phyloP scores from a whole-genome alignment of 805 yeast genomes.

The Naumovozyma castellii region DNA sequence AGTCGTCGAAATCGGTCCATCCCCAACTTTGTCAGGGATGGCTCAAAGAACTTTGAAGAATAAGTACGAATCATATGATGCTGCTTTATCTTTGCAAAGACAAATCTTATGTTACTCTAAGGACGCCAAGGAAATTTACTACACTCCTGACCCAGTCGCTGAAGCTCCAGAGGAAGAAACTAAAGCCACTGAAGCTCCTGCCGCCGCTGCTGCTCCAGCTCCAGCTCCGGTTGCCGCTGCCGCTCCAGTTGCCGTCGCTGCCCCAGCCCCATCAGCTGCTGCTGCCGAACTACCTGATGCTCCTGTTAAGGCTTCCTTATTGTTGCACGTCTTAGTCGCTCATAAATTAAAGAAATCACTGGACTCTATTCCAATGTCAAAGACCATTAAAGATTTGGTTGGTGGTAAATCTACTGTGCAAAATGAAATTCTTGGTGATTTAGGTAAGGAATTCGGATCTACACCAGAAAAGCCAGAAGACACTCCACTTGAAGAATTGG shows the following conservation, averaged over 20 bases:
- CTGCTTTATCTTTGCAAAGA: constrained; percentile 78
- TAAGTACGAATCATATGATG: constrained; percentile 90
- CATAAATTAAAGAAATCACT: constrained; percentile 89
- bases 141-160: constrained; percentile 68
- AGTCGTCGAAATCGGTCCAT: constrained; percentile 97
- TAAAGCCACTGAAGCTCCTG: constrained; percentile 20
- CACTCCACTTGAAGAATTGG: constrained; percentile 89
- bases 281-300: constrained; percentile 65
- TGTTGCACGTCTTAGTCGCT: constrained; percentile 85
- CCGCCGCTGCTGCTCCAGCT: constrained; percentile 23
- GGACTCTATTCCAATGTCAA: constrained; percentile 76
- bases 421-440: constrained; percentile 96
- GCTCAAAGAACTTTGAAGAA: constrained; percentile 94
- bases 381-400: constrained; percentile 93
- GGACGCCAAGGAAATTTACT: constrained; percentile 93
- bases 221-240: constrained; percentile 39
- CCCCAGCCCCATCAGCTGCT: constrained; percentile 46
- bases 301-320: constrained; percentile 71
- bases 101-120: constrained; percentile 92
- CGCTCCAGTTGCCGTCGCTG: constrained; percentile 47
- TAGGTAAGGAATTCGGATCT: constrained; percentile 95
- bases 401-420: constrained; percentile 98
- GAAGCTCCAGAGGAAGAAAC: constrained; percentile 27
- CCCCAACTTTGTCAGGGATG: constrained; percentile 98
- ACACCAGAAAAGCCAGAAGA: constrained; percentile 99